Evolutionary conservation across 2,329 filamentous ascomycete genomes (phyloP).

Genomic region (Aspergillus tubingensis): DNA sequence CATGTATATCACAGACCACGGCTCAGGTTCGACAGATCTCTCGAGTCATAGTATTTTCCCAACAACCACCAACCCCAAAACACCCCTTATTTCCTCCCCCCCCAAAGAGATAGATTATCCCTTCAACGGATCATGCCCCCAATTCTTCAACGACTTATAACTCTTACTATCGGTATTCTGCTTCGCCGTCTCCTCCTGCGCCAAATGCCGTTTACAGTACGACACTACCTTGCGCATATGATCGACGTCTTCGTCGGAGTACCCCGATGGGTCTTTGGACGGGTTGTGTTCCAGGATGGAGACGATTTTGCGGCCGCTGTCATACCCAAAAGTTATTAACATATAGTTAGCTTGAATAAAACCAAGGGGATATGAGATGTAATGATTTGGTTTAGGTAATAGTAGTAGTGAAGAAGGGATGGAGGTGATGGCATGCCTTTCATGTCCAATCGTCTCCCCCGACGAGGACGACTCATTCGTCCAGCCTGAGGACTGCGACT

Average conservation of each 20-base stretch:
- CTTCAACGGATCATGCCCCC: slow-evolving; percentile 59
- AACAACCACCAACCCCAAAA: no score
- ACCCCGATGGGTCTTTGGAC: slow-evolving; percentile 57
- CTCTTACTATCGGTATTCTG: slow-evolving; percentile 56
- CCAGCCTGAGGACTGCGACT: slow-evolving; percentile 63
- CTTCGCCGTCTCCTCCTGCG: slow-evolving; percentile 63
- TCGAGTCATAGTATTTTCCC: no score
- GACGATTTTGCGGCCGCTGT: slow-evolving; percentile 62
- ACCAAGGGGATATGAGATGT: no score
- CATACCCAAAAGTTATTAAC: slow-evolving; percentile 26
- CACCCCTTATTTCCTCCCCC: no score
- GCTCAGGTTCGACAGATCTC: no score
- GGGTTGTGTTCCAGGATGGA: slow-evolving; percentile 65
- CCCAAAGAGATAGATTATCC: slow-evolving; percentile 4
- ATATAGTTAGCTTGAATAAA: no score
- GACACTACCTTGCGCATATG: slow-evolving; percentile 66
- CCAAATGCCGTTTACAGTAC: slow-evolving; percentile 67
- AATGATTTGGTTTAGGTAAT: neutral
- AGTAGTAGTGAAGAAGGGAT: neutral
- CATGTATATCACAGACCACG: no score
- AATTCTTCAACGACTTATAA: slow-evolving; percentile 65
- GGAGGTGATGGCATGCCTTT: slow-evolving; percentile 41
- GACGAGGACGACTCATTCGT: slow-evolving; percentile 50
- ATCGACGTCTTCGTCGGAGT: slow-evolving; percentile 58
- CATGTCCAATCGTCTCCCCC: slow-evolving; percentile 66